Evolutionary conservation across 2,329 filamentous ascomycete species (phyloP), one percentile per base, ranked within the genome.

Genomic region (Botrytis galanthina): DNA sequence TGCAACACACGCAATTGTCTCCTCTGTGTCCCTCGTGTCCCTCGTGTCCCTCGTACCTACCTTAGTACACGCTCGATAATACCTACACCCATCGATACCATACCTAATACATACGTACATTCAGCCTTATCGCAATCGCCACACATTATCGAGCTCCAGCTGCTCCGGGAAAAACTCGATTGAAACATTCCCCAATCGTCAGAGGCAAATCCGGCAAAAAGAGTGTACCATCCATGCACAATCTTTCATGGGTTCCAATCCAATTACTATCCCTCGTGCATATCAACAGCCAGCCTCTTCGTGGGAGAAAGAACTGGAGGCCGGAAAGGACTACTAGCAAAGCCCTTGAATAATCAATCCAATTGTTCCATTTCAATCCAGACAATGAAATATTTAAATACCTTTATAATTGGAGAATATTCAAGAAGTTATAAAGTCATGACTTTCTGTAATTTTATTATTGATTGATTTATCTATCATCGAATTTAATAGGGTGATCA

Each of bases 111-210:
- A 29, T 44, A 29, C 37, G 22, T 46, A 29, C 62, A 46, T 64
- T 64, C 62, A 64, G 62, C 62, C 62, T 64, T 64, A 64, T 46
- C 62, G n/a, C 39, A 64, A 64, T 46, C 62, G 62, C 39, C 62
- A 64, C 29, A 57, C 51, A 29, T 29, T 8, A 57, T 54, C 48
- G 26, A 54, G 26, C 0, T n/a, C 16, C n/a, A 54, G 26, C 0
- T n/a, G 14, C n/a, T 29, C 51, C n/a, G 51, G 26, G 14, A 29
- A n/a, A 57, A 29, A 29, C 48, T 63, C 9, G 39, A 32, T 42
- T 64, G 62, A 64, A 64, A 64, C 62, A 46, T 64, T 32, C 18
- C 39, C 39, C 62, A 64, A 35, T 64, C 62, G 32, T 32, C 9
- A 32, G 18, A 46, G 18, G 42, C 60, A 62, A n/a, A 62, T 62